These are phyloP conservation scores for sunflower (Helianthus annuus) DNA, from an alignment of 129 eudicot genomes.

Conservation along the genomic window DNA sequence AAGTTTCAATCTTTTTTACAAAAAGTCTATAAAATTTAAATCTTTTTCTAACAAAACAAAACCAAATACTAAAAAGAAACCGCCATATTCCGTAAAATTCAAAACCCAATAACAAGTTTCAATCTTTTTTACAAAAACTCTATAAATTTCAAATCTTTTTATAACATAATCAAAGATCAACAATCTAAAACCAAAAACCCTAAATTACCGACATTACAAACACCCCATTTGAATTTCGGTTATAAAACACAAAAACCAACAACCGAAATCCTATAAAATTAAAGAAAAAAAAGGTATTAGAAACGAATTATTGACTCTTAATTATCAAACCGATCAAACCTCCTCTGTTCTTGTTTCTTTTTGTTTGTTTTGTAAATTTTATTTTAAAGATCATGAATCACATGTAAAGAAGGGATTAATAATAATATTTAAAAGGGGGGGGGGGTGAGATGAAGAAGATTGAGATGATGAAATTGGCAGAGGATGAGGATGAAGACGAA, in stretches of 20 bases:
- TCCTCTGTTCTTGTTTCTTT: not conserved
- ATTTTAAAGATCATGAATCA: not conserved
- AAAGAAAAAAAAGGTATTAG: not conserved
- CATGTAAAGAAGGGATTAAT: not conserved
- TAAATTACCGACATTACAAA: not conserved
- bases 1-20: too few species aligned
- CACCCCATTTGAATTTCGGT: conserved; percentile 14
- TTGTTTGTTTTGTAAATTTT: conserved; percentile 1
- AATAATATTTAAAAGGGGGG: conserved; percentile 30
- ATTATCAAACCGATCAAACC: conserved; percentile 4
- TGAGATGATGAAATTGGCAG: conserved; percentile 41
- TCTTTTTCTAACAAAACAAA: too few species aligned
- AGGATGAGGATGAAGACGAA: conserved; percentile 62
- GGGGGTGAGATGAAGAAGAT: conserved; percentile 26
- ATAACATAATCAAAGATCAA: not conserved
- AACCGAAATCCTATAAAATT: not conserved
- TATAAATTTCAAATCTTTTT: too few species aligned
- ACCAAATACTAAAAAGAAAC: not conserved
- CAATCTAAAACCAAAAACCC: conserved; percentile 20
- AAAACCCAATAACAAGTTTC: too few species aligned
- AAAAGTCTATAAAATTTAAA: too few species aligned
- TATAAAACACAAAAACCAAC: not conserved
- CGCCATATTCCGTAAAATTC: too few species aligned
- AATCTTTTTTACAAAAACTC: too few species aligned
- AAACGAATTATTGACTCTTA: not conserved